Base-by-base conservation (phyloP, 2,329 filamentous ascomycete genomes). In the Ilyonectria sp. region DNA sequence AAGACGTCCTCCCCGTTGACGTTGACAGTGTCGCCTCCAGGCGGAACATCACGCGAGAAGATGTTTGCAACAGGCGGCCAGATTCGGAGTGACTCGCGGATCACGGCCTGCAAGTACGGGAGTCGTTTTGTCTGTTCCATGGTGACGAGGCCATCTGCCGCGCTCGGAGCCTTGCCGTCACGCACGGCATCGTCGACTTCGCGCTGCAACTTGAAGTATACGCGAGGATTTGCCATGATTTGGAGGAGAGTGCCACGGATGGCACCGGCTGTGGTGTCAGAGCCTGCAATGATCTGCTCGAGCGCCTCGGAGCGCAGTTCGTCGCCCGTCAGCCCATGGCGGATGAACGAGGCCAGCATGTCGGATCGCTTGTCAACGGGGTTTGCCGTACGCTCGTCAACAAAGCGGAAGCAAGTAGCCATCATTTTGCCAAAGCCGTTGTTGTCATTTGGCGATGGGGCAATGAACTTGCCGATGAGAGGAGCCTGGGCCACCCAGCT, bases 121-220 rank as follows among this genome's bases (percentile, higher is more conserved):
- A 87, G 77, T 4, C 71, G 70, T 17, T 79, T 77, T 1, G 80
- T 80, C 69, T 85, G 80, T 2, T 76, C 73, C 44, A 69, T 61
- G 0, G 78, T 72, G n/a, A 82, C 74, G 29, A 69, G 69, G 2
- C 52, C 52, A 3, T 67, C 52, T 17, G 37, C 53, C 0, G 60
- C 49, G 0, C 31, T 31, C 8, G 68, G 63, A 7, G 64, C 66
- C 21, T 61, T 65, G 4, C 77, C 76, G 0, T 82, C 79, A 0
- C 84, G 82, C 1, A 90, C 79, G 0, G 83, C 84, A 1, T 73
- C 63, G 46, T 86, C 82, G 29, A 89, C 82, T 69, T 91, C 89
- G 0, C 71, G 69, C 40, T 85, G 83, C 0, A 91, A 78, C 4
- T 82, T 83, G 2, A 71, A 56, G 60, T 87, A 85, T 0, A 85